phyloP scores from a whole-genome alignment of 352 stramenopile species.

The Globisporangium yorkense region DNA sequence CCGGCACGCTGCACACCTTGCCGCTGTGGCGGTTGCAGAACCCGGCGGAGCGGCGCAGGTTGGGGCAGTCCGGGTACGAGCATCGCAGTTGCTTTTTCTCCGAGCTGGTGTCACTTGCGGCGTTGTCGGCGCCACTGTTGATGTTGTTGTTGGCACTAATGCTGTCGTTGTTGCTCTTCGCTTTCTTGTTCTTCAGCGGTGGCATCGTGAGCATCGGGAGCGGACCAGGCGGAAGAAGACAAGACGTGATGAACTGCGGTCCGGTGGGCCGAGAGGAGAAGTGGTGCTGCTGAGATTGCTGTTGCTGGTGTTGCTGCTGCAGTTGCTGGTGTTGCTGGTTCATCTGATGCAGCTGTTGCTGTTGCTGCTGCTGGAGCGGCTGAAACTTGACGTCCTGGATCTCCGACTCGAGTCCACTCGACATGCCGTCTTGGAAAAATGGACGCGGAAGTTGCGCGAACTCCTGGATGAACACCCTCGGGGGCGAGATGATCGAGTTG shows the following conservation, averaged over 20 bases:
- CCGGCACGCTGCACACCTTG: conserved; percentile 63
- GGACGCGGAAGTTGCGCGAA: conserved; percentile 53
- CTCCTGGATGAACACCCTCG: conserved; percentile 71
- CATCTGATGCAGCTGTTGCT: neutral
- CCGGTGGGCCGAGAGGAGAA: conserved; percentile 9
- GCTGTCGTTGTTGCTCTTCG: conserved; percentile 8
- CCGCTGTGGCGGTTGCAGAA: conserved; percentile 83
- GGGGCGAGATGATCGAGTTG: conserved; percentile 69
- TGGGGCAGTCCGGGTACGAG: conserved; percentile 70
- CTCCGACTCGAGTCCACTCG: conserved; percentile 15
- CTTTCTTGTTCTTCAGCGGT: conserved; percentile 66
- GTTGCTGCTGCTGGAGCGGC: conserved; percentile 5
- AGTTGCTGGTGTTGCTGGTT: conserved; percentile 1
- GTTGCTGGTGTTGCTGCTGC: neutral
- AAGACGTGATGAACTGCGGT: conserved; percentile 27
- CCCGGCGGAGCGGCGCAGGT: conserved; percentile 64
- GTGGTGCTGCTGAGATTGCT: conserved; percentile 20
- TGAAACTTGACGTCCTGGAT: conserved; percentile 18
- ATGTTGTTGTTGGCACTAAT: conserved; percentile 5
- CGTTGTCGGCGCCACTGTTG: neutral
- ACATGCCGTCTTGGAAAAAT: conserved; percentile 55
- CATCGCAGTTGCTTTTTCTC: conserved; percentile 66
- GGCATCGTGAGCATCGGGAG: conserved; percentile 73
- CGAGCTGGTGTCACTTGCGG: neutral
- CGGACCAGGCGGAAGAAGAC: conserved; percentile 39